phyloP scores from a whole-genome alignment of 257 asterid genomes.

The Orobanche coerulescens region DNA sequence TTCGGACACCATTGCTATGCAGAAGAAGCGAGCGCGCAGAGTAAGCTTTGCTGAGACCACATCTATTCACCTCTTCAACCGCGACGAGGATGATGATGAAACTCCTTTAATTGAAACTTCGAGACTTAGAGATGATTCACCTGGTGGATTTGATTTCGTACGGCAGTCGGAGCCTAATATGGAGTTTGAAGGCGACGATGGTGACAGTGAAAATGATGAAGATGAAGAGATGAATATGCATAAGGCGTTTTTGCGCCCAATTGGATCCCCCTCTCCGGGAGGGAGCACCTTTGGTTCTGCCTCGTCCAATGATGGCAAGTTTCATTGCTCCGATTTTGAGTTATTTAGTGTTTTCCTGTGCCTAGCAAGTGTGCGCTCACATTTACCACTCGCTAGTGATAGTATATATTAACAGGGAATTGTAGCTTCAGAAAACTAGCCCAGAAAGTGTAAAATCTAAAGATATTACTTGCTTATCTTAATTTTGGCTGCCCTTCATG shows the following conservation, averaged over 20 bases:
- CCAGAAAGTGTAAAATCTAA: background rate
- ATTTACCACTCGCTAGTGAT: background rate
- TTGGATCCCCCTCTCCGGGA: slow-evolving; percentile 79
- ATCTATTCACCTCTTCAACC: slow-evolving; percentile 80
- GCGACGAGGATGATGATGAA: slow-evolving; percentile 59
- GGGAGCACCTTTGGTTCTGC: slow-evolving; percentile 82
- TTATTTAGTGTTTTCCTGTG: background rate
- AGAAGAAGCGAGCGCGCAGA: slow-evolving; percentile 73
- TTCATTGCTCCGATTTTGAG: slow-evolving; percentile 1
- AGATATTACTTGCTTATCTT: background rate
- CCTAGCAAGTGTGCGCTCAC: background rate
- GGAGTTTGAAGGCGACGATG: slow-evolving; percentile 36
- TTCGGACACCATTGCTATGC: slow-evolving; percentile 53
- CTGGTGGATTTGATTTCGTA: slow-evolving; percentile 27
- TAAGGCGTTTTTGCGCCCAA: slow-evolving; percentile 50
- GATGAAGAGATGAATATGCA: slow-evolving; percentile 50
- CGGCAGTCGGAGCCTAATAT: slow-evolving; percentile 25
- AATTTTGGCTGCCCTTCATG: background rate
- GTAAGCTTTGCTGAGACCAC: slow-evolving; percentile 98
- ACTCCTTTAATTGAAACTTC: slow-evolving; percentile 34
- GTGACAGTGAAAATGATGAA: slow-evolving; percentile 42
- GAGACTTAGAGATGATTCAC: slow-evolving; percentile 18
- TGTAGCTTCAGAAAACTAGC: background rate
- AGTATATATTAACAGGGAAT: background rate
- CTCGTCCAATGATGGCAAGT: slow-evolving; percentile 79